A percentile compares a stretch with the other conserved stretches of the same genome.
Evolutionary conservation across 495 filamentous ascomycete species (phyloP).

Genomic region (Mytilinidion resinicola): DNA sequence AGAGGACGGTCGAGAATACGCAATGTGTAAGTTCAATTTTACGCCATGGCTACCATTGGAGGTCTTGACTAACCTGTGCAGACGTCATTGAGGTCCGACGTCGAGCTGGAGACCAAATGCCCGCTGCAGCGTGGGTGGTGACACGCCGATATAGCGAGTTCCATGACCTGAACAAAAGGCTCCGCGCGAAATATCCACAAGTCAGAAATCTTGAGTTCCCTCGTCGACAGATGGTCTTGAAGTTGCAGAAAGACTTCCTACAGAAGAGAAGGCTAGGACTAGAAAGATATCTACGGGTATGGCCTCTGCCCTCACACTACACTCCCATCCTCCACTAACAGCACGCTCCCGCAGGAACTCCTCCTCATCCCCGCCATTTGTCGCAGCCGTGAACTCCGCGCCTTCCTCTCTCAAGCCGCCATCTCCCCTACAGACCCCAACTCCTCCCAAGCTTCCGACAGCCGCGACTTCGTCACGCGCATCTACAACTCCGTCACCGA

Average conservation of each 20-base stretch:
- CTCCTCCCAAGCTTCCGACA: conserved; percentile 47
- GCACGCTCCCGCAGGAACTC: conserved; percentile 42
- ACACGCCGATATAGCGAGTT: conserved; percentile 81
- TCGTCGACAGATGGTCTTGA: conserved; percentile 85
- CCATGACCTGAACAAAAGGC: conserved; percentile 84
- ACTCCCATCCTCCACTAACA: neutral
- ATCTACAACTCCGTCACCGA: conserved; percentile 95
- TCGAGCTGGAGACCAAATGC: conserved; percentile 63
- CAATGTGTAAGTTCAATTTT: conserved; percentile 55
- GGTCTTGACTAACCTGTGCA: conserved; percentile 19
- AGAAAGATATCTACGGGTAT: conserved; percentile 71
- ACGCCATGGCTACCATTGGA: neutral
- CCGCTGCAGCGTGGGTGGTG: conserved; percentile 42
- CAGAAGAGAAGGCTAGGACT: conserved; percentile 78
- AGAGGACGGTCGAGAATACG: conserved; percentile 88
- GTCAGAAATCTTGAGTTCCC: conserved; percentile 91
- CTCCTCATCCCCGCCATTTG: conserved; percentile 88
- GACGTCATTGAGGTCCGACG: conserved; percentile 86
- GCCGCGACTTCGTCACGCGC: conserved; percentile 84
- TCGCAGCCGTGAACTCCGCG: conserved; percentile 81
- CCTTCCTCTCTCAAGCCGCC: conserved; percentile 86
- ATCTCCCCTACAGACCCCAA: conserved; percentile 47
- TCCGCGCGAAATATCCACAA: conserved; percentile 74
- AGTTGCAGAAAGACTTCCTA: conserved; percentile 89
- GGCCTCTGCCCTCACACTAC: conserved; percentile 1